Evolutionary conservation across 768 basidiomycete genomes (phyloP).

Genomic region (Calocera cornea): DNA sequence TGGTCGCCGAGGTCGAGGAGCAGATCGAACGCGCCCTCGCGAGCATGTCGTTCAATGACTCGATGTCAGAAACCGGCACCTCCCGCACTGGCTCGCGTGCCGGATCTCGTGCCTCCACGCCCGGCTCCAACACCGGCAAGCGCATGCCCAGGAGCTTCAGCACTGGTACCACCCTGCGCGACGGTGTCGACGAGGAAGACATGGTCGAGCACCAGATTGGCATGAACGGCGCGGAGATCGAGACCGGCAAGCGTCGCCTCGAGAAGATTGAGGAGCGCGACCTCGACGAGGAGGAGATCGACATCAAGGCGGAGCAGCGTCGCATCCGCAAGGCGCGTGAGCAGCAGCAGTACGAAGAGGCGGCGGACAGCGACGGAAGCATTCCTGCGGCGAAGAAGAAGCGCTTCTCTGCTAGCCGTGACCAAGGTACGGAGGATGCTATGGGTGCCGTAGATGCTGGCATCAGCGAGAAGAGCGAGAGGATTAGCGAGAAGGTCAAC

Average conservation of each 20-base stretch:
- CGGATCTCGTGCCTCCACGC: not conserved
- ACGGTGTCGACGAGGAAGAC: conserved; percentile 45
- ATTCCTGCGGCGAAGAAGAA: conserved; percentile 30
- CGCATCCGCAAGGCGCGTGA: conserved; percentile 16
- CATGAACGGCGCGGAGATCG: not conserved
- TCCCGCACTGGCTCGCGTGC: not conserved
- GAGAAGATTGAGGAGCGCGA: conserved; percentile 8
- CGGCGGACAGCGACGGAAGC: conserved; percentile 3
- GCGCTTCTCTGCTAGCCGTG: conserved; percentile 49
- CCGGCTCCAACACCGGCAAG: not conserved
- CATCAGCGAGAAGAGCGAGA: conserved; percentile 72
- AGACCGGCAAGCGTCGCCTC: not conserved
- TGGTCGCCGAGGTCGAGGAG: conserved; percentile 87
- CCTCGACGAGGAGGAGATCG: conserved; percentile 32
- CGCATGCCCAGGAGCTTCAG: not conserved
- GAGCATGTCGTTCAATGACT: conserved; percentile 53
- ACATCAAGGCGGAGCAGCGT: conserved; percentile 33
- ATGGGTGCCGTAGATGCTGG: conserved; percentile 80
- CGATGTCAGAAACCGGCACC: not conserved
- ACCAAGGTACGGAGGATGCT: conserved; percentile 49
- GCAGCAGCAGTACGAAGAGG: conserved; percentile 6
- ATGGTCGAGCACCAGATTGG: conserved; percentile 44
- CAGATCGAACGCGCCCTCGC: conserved; percentile 79
- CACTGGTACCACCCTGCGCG: conserved; percentile 17
- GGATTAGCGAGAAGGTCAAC: conserved; percentile 74